phyloP scores from a whole-genome alignment of 441 rosid species.

The Gossypium laxum region DNA sequence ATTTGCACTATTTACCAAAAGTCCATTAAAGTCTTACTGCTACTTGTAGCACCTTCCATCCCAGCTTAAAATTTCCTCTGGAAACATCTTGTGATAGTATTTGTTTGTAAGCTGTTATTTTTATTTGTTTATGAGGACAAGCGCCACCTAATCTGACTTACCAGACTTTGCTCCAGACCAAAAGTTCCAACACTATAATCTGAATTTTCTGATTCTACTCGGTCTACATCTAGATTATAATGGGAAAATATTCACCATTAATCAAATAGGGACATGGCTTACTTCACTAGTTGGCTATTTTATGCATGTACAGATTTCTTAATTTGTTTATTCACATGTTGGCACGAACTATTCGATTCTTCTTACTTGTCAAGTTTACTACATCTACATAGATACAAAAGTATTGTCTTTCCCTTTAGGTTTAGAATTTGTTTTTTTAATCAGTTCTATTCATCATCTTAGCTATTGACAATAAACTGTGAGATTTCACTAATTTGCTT shows the following conservation, averaged over 20 bases:
- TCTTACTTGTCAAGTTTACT: neutral
- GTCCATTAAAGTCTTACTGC: neutral
- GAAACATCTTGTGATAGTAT: neutral
- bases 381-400: neutral
- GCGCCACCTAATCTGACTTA: neutral
- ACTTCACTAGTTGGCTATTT: neutral
- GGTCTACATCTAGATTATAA: neutral
- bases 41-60: neutral
- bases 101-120: neutral
- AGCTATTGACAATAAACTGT: neutral
- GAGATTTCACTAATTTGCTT: neutral
- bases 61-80: neutral
- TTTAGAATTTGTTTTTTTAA: neutral
- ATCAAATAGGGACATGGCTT: neutral
- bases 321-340: neutral
- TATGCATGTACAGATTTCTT: slow-evolving; percentile 1
- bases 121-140: neutral
- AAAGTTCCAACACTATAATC: neutral
- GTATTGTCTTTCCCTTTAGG: neutral
- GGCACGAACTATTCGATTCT: neutral
- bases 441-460: neutral
- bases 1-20: neutral
- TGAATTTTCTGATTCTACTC: neutral
- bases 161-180: neutral
- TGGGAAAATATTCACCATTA: neutral